Evolutionary conservation across 1,284 basidiomycete genomes (phyloP).

Genomic region (Ustilago tritici): DNA sequence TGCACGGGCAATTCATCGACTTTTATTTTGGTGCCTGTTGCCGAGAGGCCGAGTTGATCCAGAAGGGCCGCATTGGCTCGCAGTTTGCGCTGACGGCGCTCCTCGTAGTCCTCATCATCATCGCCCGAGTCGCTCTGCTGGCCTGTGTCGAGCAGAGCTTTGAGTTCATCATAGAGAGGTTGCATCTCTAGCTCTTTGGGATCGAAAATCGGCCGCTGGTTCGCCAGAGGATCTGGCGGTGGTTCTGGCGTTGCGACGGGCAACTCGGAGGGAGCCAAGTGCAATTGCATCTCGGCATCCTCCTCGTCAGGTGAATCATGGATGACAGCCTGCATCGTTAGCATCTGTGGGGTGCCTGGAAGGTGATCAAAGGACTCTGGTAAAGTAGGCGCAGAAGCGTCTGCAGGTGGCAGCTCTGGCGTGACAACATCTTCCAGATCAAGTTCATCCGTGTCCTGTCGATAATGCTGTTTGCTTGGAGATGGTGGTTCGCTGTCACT

Average conservation of each 20-base stretch:
- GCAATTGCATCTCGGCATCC: not conserved
- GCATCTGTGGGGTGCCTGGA: not conserved
- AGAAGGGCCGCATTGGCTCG: slow-evolving; percentile 41
- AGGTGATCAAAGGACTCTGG: slow-evolving; percentile 4
- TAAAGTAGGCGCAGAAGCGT: slow-evolving; percentile 13
- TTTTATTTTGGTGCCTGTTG: slow-evolving; percentile 2
- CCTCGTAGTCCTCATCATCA: slow-evolving; percentile 47
- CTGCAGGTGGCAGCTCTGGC: slow-evolving; percentile 29
- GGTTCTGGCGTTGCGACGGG: slow-evolving; percentile 13
- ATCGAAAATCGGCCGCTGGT: slow-evolving; percentile 33
- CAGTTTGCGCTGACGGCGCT: slow-evolving; percentile 37
- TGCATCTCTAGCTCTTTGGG: slow-evolving; percentile 33
- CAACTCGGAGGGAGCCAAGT: not conserved
- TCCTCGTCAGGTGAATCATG: slow-evolving; percentile 1
- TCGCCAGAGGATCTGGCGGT: slow-evolving; percentile 29
- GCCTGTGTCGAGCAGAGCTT: slow-evolving; percentile 29
- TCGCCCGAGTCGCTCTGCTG: slow-evolving; percentile 27
- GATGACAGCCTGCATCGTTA: not conserved
- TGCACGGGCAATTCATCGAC: not conserved
- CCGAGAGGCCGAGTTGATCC: slow-evolving; percentile 41
- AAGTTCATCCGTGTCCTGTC: not conserved
- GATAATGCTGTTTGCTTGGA: not conserved
- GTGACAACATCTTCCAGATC: slow-evolving; percentile 31
- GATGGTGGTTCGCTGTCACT: slow-evolving; percentile 21
- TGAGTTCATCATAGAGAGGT: slow-evolving; percentile 34